Percentiles rank a stretch among this genome's conserved stretches.
These are phyloP conservation scores for Phytophthora meadii DNA, from an alignment of 352 stramenopile genomes.

Conservation along the genomic window DNA sequence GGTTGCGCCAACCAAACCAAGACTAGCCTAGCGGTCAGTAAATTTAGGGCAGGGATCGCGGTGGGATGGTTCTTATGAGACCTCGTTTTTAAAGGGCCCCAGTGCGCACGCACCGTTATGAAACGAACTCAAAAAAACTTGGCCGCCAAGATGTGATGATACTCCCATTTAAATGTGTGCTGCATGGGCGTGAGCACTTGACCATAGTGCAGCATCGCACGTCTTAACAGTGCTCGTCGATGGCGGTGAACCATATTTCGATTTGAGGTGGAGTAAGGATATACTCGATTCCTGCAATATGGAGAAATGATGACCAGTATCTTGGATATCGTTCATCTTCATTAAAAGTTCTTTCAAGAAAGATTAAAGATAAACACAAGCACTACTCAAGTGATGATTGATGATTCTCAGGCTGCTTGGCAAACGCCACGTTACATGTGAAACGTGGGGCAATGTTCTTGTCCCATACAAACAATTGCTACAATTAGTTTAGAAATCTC, in stretches of 20 bases:
- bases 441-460: slow-evolving; percentile 23
- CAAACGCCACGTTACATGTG: background rate
- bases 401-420: slow-evolving; percentile 8
- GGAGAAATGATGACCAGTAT: background rate
- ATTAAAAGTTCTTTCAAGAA: background rate
- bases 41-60: slow-evolving; percentile 23
- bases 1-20: slow-evolving; percentile 6
- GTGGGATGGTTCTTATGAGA: slow-evolving; percentile 38
- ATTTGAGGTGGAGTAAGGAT: background rate
- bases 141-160: slow-evolving; percentile 6
- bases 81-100: background rate
- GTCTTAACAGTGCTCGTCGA: slow-evolving; percentile 5
- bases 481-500: slow-evolving; percentile 11
- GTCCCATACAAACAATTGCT: background rate
- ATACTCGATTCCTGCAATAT: too few relatives aligned
- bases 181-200: background rate
- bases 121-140: slow-evolving; percentile 24
- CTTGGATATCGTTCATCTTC: background rate
- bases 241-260: slow-evolving; percentile 8
- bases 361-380: background rate
- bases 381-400: background rate
- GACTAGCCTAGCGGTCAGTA: slow-evolving; percentile 20
- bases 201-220: slow-evolving; percentile 17
- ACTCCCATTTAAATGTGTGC: slow-evolving; percentile 25
- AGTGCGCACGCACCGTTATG: slow-evolving; percentile 17